A percentile compares a stretch with the other conserved stretches of the same genome.
Evolutionary conservation across 2,329 filamentous ascomycete species (phyloP).

Genomic region (Fusarium pilosicola): DNA sequence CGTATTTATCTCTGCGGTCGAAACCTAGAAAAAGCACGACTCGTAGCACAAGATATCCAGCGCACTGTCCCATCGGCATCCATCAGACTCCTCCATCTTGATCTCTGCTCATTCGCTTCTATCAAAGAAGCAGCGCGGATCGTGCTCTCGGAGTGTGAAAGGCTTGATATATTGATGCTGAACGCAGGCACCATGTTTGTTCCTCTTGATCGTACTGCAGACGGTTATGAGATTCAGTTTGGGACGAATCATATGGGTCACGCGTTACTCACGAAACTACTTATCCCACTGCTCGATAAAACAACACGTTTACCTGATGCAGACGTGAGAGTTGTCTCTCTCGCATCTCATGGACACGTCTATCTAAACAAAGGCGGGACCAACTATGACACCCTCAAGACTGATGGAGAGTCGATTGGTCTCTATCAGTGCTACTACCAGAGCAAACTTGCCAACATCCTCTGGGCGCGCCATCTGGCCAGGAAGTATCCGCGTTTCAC

Average conservation of each 20-base stretch:
- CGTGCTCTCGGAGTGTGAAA: neutral
- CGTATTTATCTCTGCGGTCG: neutral
- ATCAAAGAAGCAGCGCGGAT: neutral
- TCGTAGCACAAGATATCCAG: neutral
- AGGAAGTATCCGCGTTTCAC: neutral
- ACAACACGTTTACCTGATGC: neutral
- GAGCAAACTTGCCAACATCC: neutral
- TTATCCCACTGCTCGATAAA: neutral
- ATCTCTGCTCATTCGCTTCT: neutral
- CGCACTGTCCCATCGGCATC: rapidly evolving
- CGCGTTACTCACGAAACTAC: rapidly evolving
- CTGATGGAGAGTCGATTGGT: neutral
- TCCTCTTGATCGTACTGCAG: neutral
- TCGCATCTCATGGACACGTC: neutral
- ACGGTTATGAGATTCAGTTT: neutral
- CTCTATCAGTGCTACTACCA: neutral
- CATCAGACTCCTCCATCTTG: neutral
- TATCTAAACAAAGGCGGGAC: neutral
- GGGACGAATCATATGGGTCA: neutral
- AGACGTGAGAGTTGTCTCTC: neutral
- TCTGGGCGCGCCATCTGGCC: neutral
- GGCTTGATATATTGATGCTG: neutral
- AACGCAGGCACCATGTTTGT: neutral
- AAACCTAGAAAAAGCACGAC: rapidly evolving
- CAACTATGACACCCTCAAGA: neutral